Percentiles rank a stretch among this genome's conserved stretches.
phyloP scores from a whole-genome alignment of 164 flowering plant genomes.

The Kingdonia uniflora region DNA sequence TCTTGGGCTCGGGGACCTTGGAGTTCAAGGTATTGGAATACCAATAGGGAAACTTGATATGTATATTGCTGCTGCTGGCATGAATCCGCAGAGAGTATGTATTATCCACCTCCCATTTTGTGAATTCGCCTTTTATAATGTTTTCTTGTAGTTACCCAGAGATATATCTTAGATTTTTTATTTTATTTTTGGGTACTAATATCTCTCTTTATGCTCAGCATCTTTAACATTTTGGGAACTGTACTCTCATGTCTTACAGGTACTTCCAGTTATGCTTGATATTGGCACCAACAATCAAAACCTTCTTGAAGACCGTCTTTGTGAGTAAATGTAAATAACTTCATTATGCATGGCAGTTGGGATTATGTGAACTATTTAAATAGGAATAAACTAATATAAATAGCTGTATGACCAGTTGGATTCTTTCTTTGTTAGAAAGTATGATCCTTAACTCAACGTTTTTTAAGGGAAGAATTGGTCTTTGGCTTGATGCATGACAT shows the following conservation, averaged over 20 bases:
- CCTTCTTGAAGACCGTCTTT: conserved; percentile 81
- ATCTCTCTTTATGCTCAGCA: no score
- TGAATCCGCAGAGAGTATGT: conserved; percentile 87
- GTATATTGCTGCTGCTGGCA: conserved; percentile 99
- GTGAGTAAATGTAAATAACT: conserved; percentile 37
- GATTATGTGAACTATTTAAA: background rate
- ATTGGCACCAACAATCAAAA: conserved; percentile 88
- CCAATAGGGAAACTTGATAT: conserved; percentile 97
- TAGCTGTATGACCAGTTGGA: no score
- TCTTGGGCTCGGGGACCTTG: conserved; percentile 98
- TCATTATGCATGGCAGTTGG: background rate
- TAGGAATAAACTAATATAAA: no score
- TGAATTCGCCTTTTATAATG: no score
- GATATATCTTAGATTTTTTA: no score
- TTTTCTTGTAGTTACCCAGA: background rate
- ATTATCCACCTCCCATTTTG: background rate
- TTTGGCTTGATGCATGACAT: no score
- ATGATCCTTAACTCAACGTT: no score
- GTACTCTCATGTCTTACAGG: conserved; percentile 26
- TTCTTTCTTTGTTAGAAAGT: no score
- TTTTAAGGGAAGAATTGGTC: no score
- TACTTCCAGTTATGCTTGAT: conserved; percentile 96
- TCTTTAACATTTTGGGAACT: no score
- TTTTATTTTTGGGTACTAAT: background rate
- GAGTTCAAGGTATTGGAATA: conserved; percentile 98